Base-by-base conservation (phyloP, 1,284 basidiomycete genomes). In the Pholiota adiposa region DNA sequence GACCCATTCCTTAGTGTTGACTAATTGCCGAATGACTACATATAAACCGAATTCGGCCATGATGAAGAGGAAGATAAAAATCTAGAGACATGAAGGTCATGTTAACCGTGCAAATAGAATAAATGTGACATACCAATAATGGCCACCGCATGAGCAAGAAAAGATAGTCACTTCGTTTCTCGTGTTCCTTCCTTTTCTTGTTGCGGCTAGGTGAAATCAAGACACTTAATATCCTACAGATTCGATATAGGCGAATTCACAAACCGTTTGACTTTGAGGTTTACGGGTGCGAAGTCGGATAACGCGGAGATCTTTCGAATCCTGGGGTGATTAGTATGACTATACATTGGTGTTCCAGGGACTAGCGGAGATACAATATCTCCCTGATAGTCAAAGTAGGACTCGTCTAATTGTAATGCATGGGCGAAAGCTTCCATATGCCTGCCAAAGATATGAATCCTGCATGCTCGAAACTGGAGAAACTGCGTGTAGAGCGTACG, bases 271-370 rank as follows among this genome's bases (percentile, higher is more conserved):
- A 97, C 88, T 69, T 83, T 88, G 65, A 93, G 75, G 71, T 96
- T 93, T 18, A 98, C 87, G 0, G 96, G 96, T 1, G 96, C 96
- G 72, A 97, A 98, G 74, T 97, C 96, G 9, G 91, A 94, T 46
- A 96, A 78, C 0, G 95, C 94, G 54, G 92, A 89, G 14, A 97
- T 87, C 76, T 94, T 95, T 69, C 89, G 75, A 34, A 84, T 78
- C 29, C 79, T 79, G 18, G 75, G 72, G 56, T 72, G 72, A 56
- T 78, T 79, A 18, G 75, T 71, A 56, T 71, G 72, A 56, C n/a
- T 55, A 16, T 70, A 64, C 33, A 67, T 59, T 7, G 78, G 74
- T 16, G 71, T 73, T 19, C 75, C 75, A 44, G 76, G 73, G 27
- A 74, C 65, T 48, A 70, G 71, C 14, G 76, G 74, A 14, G 77